Percentiles rank a stretch among this genome's conserved stretches.
These are phyloP conservation scores for Dissophora ornata DNA, from an alignment of 192 early-diverging fungal species.

Conservation along the genomic window DNA sequence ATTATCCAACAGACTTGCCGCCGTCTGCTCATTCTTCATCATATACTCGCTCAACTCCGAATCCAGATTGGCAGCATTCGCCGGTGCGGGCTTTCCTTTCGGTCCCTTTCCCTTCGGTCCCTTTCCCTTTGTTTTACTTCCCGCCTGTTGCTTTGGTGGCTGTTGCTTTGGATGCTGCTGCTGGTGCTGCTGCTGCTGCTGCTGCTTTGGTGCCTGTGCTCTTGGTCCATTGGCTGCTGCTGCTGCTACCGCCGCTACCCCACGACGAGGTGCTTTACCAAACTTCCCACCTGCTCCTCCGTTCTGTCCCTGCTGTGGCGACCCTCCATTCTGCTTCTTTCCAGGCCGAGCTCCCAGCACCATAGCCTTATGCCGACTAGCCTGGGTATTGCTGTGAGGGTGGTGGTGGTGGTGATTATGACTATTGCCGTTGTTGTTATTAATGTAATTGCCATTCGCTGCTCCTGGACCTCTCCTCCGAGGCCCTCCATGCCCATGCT, in stretches of 20 bases:
- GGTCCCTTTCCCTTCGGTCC: conserved; percentile 2
- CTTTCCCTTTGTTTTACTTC: not conserved
- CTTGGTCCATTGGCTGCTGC: not conserved
- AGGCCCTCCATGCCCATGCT: not conserved
- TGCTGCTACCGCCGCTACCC: not conserved
- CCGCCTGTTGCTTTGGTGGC: not conserved
- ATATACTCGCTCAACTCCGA: conserved; percentile 47
- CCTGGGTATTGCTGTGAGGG: conserved; percentile 3
- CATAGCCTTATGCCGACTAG: conserved; percentile 31
- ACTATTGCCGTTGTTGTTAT: conserved; percentile 2
- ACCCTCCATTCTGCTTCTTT: not conserved
- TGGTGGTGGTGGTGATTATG: not conserved
- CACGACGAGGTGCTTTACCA: not conserved
- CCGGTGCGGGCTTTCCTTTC: conserved; percentile 9
- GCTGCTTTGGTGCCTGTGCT: conserved; percentile 1
- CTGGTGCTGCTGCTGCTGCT: not conserved
- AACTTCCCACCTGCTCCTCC: not conserved
- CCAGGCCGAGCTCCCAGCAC: conserved; percentile 31
- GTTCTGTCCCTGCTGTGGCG: not conserved
- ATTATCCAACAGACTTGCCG: conserved; percentile 44
- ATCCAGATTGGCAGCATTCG: conserved; percentile 33
- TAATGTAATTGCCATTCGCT: not conserved
- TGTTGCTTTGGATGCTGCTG: conserved; percentile 6
- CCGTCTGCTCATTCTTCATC: conserved; percentile 48
- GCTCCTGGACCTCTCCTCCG: not conserved